Evolutionary conservation across 2,329 filamentous ascomycete genomes (phyloP).

Genomic region (Nemania sp.): DNA sequence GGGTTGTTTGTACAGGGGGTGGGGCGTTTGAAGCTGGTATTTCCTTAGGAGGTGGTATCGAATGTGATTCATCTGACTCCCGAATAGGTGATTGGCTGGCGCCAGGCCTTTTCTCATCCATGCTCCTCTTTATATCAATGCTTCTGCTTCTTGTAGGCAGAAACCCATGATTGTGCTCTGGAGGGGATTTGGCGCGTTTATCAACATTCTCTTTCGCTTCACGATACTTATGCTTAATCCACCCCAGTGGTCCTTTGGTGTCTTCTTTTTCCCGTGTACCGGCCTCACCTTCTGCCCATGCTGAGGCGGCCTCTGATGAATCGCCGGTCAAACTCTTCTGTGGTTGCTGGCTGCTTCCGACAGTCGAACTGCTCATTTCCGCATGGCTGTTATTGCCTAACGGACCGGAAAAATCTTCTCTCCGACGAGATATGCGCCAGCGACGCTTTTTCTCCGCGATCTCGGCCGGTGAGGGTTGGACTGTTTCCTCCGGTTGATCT

Average conservation of each 20-base stretch:
- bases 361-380: constrained; percentile 74
- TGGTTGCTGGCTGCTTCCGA: constrained; percentile 69
- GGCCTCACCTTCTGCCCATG: constrained; percentile 55
- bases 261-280: constrained; percentile 61
- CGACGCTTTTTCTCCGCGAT: constrained; percentile 75
- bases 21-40: constrained; percentile 48
- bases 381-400: constrained; percentile 74
- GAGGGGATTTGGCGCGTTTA: constrained; percentile 68
- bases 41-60: constrained; percentile 42
- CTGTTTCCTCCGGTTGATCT: constrained; percentile 75
- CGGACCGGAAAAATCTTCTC: constrained; percentile 65
- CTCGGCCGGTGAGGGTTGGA: constrained; percentile 48
- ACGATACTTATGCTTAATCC: constrained; percentile 71
- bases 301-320: constrained; percentile 59
- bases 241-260: constrained; percentile 64
- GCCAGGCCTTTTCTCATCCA: constrained; percentile 51
- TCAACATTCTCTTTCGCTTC: constrained; percentile 69
- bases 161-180: constrained; percentile 54
- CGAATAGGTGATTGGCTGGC: constrained; percentile 24
- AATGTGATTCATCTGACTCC: constrained; percentile 27
- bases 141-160: constrained; percentile 60
- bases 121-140: constrained; percentile 59
- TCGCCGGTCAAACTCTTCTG: constrained; percentile 65
- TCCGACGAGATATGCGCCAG: constrained; percentile 77
- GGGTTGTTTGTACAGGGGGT: constrained; percentile 45